A percentile compares a stretch with the other conserved stretches of the same genome.
Evolutionary conservation across 1,284 basidiomycete genomes (phyloP).

Genomic region (Peniophora sp.): DNA sequence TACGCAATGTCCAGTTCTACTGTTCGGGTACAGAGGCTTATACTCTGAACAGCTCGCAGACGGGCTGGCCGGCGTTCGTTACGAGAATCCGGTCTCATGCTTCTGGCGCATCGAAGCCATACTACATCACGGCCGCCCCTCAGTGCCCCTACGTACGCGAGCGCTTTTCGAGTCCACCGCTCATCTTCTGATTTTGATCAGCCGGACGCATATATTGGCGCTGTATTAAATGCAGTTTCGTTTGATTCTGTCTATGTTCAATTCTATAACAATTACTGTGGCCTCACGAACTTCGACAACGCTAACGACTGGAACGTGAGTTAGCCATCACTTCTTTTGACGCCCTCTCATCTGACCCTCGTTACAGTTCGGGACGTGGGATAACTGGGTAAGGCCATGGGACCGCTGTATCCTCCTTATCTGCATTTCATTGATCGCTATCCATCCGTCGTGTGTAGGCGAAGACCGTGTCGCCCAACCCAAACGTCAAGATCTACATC

Average conservation of each 20-base stretch:
- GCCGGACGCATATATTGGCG: conserved; percentile 50
- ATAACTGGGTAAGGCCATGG: conserved; percentile 33
- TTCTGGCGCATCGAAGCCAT: conserved; percentile 43
- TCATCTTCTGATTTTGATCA: neutral
- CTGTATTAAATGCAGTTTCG: conserved; percentile 42
- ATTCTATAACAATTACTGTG: conserved; percentile 54
- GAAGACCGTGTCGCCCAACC: conserved; percentile 46
- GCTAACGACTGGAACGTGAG: conserved; percentile 40
- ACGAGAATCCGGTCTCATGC: conserved; percentile 40
- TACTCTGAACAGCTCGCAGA: conserved; percentile 3
- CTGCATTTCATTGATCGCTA: no score
- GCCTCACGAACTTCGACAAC: conserved; percentile 32
- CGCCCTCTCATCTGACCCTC: conserved; percentile 1
- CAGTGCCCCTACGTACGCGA: conserved; percentile 43
- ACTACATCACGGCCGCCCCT: conserved; percentile 55
- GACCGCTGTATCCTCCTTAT: no score
- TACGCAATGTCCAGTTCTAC: conserved; percentile 21
- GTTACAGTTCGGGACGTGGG: conserved; percentile 27
- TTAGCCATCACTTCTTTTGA: neutral
- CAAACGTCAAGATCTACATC: conserved; percentile 53
- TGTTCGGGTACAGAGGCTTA: neutral
- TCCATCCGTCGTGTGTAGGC: conserved; percentile 19
- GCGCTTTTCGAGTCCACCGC: neutral
- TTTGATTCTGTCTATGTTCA: conserved; percentile 36
- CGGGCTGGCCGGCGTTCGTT: conserved; percentile 44